Base-by-base conservation (phyloP, 2,329 filamentous ascomycete species). In the Botrytis aclada region DNA sequence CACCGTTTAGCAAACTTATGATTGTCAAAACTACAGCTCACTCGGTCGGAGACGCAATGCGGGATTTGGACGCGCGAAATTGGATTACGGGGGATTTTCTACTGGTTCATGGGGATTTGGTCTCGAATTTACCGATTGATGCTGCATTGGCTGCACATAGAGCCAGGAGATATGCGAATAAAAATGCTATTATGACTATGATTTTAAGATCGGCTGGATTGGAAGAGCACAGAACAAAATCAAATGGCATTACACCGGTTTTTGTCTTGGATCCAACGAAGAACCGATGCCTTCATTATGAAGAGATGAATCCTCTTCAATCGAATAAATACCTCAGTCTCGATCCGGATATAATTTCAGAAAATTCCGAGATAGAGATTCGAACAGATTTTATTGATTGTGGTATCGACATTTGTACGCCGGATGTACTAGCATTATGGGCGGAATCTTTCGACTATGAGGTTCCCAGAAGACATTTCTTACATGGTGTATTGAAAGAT, bases 391-490 rank as follows among this genome's bases (percentile, higher is more conserved):
- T 99, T 73, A 92, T 98, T 75, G 96, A 99, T 82, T 95, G 94
- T 78, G 93, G 93, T 70, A 96, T 99, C 79, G 96, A 99, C 81
- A 98, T 99, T 76, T 98, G 95, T 83, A 98, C 96, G 1, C 95
- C 95, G 0, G 96, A 98, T 80, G 95, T 98, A 14, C 87, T 98
- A 61, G 95, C 95, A 12, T 84, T 98, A 73, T 99, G 96, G 93
- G 96, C 94, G 14, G 96, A 99, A 83, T 97, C 95, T 80, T 99
- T 98, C 79, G 95, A 99, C 82, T 98, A 97, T 82, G 94, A 98
- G 81, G 87, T 94, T 12, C 94, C 95, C 1, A 89, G 95, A 71
- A 92, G 91, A 78, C 94, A 97, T 79, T 98, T 97, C 79, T 83
- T 99, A 51, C 93, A 95, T 80, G 95, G 95, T 74, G 94, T 98